Evolutionary conservation across 1,284 basidiomycete genomes (phyloP).

Genomic region (Porodaedalea pini): DNA sequence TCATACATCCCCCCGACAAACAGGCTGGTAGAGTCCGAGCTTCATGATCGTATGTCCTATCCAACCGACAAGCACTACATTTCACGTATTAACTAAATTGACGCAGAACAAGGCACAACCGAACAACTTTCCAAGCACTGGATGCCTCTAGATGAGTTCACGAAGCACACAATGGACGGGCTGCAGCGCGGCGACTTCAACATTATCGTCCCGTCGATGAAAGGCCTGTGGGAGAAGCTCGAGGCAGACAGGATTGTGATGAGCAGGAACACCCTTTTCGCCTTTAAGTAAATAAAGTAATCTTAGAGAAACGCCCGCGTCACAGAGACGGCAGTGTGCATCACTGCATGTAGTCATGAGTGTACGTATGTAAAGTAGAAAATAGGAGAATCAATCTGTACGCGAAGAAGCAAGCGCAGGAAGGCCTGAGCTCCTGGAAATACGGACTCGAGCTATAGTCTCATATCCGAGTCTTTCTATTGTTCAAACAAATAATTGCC

Average conservation of each 20-base stretch:
- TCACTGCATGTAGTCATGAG: too few species aligned
- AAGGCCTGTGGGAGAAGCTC: constrained; percentile 2
- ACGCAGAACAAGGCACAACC: constrained; percentile 50
- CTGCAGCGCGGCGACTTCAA: constrained; percentile 44
- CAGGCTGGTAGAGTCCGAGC: constrained; percentile 60
- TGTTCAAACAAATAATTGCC: too few species aligned
- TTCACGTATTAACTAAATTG: constrained; percentile 11
- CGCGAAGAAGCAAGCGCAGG: too few species aligned
- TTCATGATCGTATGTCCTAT: constrained; percentile 51
- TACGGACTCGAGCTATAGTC: too few species aligned
- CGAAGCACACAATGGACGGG: constrained; percentile 42
- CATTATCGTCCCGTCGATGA: constrained; percentile 25
- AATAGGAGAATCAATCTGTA: too few species aligned
- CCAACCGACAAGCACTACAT: constrained; percentile 1
- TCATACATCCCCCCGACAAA: background rate
- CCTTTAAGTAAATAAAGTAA: background rate
- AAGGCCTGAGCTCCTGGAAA: too few species aligned
- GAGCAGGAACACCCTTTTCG: constrained; percentile 24
- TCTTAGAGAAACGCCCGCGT: too few species aligned
- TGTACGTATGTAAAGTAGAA: too few species aligned
- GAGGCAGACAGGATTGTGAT: background rate
- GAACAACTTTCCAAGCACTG: constrained; percentile 47
- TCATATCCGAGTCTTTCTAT: too few species aligned
- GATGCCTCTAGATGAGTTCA: constrained; percentile 59
- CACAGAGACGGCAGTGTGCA: too few species aligned